Percentiles rank a stretch among this genome's conserved stretches.
These are phyloP conservation scores for Trichophyton verrucosum DNA, from an alignment of 2,329 filamentous ascomycete species.

Conservation along the genomic window DNA sequence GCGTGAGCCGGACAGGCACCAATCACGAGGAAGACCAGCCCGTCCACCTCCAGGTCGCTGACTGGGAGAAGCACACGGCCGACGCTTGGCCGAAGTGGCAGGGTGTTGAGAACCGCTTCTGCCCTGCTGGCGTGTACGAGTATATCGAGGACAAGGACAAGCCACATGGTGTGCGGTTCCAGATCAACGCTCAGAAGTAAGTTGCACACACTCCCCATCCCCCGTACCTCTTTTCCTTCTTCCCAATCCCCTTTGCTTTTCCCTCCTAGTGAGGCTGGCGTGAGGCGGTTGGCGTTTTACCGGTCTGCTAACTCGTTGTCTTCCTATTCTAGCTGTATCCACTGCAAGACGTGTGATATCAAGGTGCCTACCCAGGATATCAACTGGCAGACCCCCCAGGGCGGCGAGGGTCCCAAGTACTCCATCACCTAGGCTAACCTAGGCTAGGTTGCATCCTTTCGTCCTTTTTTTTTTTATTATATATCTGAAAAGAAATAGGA, in stretches of 20 bases:
- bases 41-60: constrained; percentile 84
- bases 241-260: neutral
- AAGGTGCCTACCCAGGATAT: constrained; percentile 96
- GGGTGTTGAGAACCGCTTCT: constrained; percentile 92
- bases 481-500: neutral
- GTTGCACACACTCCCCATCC: constrained; percentile 27
- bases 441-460: constrained; percentile 3
- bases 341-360: constrained; percentile 99
- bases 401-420: constrained; percentile 64
- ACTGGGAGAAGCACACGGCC: constrained; percentile 83
- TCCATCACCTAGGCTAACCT: constrained; percentile 39
- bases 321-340: constrained; percentile 60
- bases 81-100: constrained; percentile 77
- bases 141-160: constrained; percentile 89
- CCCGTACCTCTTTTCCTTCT: neutral
- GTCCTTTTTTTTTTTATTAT: neutral
- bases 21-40: constrained; percentile 99
- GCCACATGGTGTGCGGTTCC: constrained; percentile 79
- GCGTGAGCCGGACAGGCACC: constrained; percentile 86
- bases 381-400: constrained; percentile 91
- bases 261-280: neutral
- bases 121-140: constrained; percentile 93
- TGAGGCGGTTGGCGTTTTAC: no score
- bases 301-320: neutral
- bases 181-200: constrained; percentile 96